Conservation (phyloP, 345 rosid genomes). For the Sapria himalayana region DNA sequence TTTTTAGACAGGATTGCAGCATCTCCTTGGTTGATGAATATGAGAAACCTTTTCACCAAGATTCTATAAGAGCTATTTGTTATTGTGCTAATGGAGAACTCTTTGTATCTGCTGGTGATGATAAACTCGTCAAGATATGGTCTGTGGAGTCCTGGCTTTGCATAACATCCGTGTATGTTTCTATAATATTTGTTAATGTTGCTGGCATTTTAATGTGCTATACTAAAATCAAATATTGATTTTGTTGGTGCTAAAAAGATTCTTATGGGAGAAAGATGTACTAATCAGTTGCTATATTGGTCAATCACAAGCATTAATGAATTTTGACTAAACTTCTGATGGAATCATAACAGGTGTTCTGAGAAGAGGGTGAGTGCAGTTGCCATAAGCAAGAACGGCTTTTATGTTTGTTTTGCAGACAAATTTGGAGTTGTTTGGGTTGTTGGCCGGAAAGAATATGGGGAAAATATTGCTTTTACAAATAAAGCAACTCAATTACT, state of each 20-base stretch:
- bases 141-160: slow-evolving; percentile 61
- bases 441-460: slow-evolving; percentile 28
- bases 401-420: slow-evolving; percentile 65
- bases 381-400: slow-evolving; percentile 46
- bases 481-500: slow-evolving; percentile 48
- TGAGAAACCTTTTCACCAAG: slow-evolving; percentile 27
- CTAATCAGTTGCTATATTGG: no score
- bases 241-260: no score
- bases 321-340: no score
- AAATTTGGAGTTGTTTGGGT: slow-evolving; percentile 96
- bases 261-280: no score
- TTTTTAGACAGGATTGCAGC: slow-evolving; percentile 26
- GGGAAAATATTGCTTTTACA: slow-evolving; percentile 14
- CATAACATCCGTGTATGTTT: slow-evolving; percentile 40
- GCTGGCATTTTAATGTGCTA: no score
- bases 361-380: slow-evolving; percentile 89
- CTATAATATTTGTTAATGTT: background rate
- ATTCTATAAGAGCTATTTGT: slow-evolving; percentile 67
- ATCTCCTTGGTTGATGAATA: slow-evolving; percentile 47
- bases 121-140: slow-evolving; percentile 85
- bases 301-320: no score
- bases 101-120: slow-evolving; percentile 79
- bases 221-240: no score
- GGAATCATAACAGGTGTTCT: slow-evolving; percentile 25
- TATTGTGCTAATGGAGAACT: slow-evolving; percentile 50